Conservation (phyloP, 2,329 filamentous ascomycete genomes). For the Pyrenophora tritici-repentis region DNA sequence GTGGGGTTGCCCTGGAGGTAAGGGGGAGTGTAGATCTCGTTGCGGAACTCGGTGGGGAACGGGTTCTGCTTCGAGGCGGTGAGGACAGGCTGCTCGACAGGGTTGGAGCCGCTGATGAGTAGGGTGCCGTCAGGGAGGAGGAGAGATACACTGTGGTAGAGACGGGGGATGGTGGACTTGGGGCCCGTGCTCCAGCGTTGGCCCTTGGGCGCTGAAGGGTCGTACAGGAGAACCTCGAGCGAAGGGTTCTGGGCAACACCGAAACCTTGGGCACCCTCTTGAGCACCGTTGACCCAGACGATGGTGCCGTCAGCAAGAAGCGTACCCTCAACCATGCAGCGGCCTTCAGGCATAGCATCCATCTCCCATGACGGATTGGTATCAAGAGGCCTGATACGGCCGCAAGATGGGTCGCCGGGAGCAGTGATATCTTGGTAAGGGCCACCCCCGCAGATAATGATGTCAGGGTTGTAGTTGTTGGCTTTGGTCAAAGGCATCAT, state of each 20-base stretch:
- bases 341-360: slow-evolving; percentile 63
- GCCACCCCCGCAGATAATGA: slow-evolving; percentile 64
- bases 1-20: slow-evolving; percentile 61
- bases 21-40: slow-evolving; percentile 65
- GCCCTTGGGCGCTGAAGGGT: slow-evolving; percentile 57
- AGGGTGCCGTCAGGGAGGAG: slow-evolving; percentile 65
- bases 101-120: slow-evolving; percentile 65
- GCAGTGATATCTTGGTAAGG: slow-evolving; percentile 64
- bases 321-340: slow-evolving; percentile 65
- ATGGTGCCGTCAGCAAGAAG: slow-evolving; percentile 65
- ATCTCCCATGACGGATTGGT: slow-evolving; percentile 59
- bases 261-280: slow-evolving; percentile 64
- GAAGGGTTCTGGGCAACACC: slow-evolving; percentile 60
- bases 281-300: slow-evolving; percentile 66
- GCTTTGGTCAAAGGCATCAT: slow-evolving; percentile 58
- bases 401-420: slow-evolving; percentile 64
- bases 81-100: slow-evolving; percentile 62
- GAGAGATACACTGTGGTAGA: slow-evolving; percentile 66
- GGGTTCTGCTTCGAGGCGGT: slow-evolving; percentile 51
- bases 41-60: slow-evolving; percentile 64
- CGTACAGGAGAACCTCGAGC: slow-evolving; percentile 62
- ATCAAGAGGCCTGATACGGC: slow-evolving; percentile 59
- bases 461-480: slow-evolving; percentile 59
- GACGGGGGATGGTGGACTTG: slow-evolving; percentile 50
- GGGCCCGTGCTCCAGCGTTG: slow-evolving; percentile 57